Evolutionary conservation across 805 yeast species (phyloP), one percentile per base, ranked within the genome.

Genomic region (Cyberlindnera euphorbiiphila): DNA sequence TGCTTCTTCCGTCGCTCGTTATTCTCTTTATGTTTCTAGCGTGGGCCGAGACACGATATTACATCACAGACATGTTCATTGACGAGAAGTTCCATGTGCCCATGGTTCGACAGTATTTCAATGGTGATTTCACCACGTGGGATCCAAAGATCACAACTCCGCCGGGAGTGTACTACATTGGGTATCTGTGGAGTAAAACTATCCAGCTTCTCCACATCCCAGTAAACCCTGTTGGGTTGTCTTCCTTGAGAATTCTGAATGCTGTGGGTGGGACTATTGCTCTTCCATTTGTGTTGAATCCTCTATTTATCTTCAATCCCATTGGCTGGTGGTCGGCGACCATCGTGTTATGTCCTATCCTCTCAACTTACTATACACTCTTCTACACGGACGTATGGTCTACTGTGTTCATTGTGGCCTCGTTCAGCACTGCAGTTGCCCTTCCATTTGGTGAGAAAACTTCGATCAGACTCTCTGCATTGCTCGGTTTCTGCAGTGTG

Each of bases 321-420:
- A 55, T 63, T 29, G 68, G 66, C 12, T 66, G 66, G 50, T 68
- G 72, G 71, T 61, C 66, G 8, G 56, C 62, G 2, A 53, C 63
- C 5, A 45, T 81, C 4, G 55, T 68, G 36, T 56, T 80, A 7
- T 74, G 78, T 49, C 98, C 98, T 2, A 64, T 89, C 34, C 54
- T 91, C 36, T 67, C 81, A 17, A 70, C 88, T 4, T 91, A 80
- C 60, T 79, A 81, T 49, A 78, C 78, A 23, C 63, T 93, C 24
- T 93, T 79, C 62, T 93, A 93, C 61, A 93, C 98, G 0, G 98
- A 93, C 55, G 81, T 88, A 1, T 89, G 97, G 98, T 76, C 96
- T 0, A 74, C 93, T 0, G 71, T 85, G 1, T 63, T 85, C 20
- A 71, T 89, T 7, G 43, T 85, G 10, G 66, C 69, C 2, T 69